These are phyloP conservation scores for Metschnikowia hibisci DNA, from an alignment of 805 yeast genomes.

Conservation along the genomic window DNA sequence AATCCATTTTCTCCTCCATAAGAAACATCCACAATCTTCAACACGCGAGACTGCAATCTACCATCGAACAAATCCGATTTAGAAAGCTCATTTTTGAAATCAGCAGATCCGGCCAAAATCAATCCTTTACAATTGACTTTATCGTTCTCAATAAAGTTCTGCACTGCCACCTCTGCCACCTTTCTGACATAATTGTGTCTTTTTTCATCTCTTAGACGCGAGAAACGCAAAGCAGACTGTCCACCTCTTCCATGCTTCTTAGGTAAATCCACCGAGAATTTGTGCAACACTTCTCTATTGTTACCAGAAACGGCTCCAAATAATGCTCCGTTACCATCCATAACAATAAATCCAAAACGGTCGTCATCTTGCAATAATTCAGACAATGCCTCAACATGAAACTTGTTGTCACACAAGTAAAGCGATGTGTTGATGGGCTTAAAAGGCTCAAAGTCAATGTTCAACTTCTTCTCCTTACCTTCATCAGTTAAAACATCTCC, in stretches of 20 bases:
- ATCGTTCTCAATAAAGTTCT: slow-evolving; percentile 91
- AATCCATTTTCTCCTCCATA: slow-evolving; percentile 99
- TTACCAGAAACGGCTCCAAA: slow-evolving; percentile 96
- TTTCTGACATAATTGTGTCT: slow-evolving; percentile 98
- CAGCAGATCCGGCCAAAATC: slow-evolving; percentile 98
- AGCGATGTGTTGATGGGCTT: slow-evolving; percentile 96
- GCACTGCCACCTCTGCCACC: slow-evolving; percentile 97
- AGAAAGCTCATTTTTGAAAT: slow-evolving; percentile 91
- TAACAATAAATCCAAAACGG: slow-evolving; percentile 93
- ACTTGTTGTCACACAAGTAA: slow-evolving; percentile 95
- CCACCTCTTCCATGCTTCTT: slow-evolving; percentile 99
- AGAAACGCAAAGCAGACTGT: slow-evolving; percentile 98
- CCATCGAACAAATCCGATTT: slow-evolving; percentile 90
- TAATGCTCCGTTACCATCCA: slow-evolving; percentile 99
- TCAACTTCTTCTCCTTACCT: slow-evolving; percentile 95
- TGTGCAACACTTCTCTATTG: slow-evolving; percentile 93
- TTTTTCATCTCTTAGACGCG: slow-evolving; percentile 97
- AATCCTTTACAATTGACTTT: slow-evolving; percentile 92
- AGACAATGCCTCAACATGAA: slow-evolving; percentile 94
- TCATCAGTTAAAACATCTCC: slow-evolving; percentile 97
- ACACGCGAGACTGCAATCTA: slow-evolving; percentile 81
- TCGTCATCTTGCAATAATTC: slow-evolving; percentile 95
- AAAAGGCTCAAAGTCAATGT: slow-evolving; percentile 97
- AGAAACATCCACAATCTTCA: slow-evolving; percentile 92
- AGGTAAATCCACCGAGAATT: slow-evolving; percentile 94